phyloP scores from a whole-genome alignment of 2,329 filamentous ascomycete genomes.

The Xylaria sp. region DNA sequence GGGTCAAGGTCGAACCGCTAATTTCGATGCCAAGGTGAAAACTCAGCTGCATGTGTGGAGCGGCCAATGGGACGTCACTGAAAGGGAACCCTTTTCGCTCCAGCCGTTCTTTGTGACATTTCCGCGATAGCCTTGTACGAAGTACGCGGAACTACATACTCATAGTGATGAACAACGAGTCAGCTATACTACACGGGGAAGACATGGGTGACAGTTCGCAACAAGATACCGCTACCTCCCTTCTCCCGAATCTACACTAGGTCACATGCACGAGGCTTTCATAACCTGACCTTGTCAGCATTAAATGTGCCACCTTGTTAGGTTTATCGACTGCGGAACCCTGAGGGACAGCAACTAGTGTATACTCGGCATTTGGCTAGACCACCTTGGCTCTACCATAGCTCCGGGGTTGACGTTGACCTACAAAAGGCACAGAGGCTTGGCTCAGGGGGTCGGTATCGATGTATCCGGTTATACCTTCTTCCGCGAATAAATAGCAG shows the following conservation, averaged over 20 bases:
- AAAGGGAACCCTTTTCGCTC: conserved; percentile 5
- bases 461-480: background rate
- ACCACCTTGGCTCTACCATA: conserved; percentile 1
- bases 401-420: conserved; percentile 4
- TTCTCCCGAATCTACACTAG: conserved; percentile 23
- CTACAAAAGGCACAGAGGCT: conserved; percentile 1
- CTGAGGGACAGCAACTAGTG: conserved; percentile 12
- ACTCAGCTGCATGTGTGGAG: conserved; percentile 44
- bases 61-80: conserved; percentile 40
- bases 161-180: conserved; percentile 37
- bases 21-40: conserved; percentile 34
- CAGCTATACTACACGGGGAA: conserved; percentile 27
- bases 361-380: conserved; percentile 11
- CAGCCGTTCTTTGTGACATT: background rate
- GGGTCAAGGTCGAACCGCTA: conserved; percentile 36
- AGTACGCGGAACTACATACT: conserved; percentile 38
- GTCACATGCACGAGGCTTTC: conserved; percentile 34
- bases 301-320: conserved; percentile 21
- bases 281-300: conserved; percentile 29
- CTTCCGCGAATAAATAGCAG: background rate
- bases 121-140: conserved; percentile 27
- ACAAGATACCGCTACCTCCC: conserved; percentile 8
- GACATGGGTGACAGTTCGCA: conserved; percentile 29
- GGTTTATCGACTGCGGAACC: conserved; percentile 20
- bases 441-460: background rate